phyloP scores from a whole-genome alignment of 108 stramenopile species.

The Cyclotella cryptica region DNA sequence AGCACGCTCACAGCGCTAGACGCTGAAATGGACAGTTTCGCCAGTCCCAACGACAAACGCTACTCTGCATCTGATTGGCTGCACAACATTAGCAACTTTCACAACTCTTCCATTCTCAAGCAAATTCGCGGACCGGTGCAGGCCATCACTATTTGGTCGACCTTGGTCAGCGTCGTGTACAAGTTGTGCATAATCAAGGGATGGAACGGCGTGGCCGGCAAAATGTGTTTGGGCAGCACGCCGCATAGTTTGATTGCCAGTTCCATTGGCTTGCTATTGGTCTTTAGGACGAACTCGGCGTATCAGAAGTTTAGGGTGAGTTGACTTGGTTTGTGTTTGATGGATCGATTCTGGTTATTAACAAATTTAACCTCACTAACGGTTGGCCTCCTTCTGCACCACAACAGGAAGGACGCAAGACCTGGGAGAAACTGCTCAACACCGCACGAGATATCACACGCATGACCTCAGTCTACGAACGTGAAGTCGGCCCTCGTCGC shows the following conservation, averaged over 20 bases:
- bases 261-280: constrained; percentile 77
- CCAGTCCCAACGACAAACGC: constrained; percentile 50
- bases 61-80: constrained; percentile 76
- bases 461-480: constrained; percentile 70
- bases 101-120: constrained; percentile 58
- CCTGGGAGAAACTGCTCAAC: constrained; percentile 83
- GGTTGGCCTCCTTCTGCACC: background rate
- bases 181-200: constrained; percentile 25
- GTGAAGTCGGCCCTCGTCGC: constrained; percentile 62
- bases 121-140: constrained; percentile 60
- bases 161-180: constrained; percentile 48
- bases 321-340: background rate
- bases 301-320: constrained; percentile 72
- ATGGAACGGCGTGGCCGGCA: constrained; percentile 31
- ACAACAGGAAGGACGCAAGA: constrained; percentile 84
- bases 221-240: constrained; percentile 60
- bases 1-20: constrained; percentile 26
- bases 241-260: constrained; percentile 74
- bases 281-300: constrained; percentile 83
- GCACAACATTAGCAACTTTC: constrained; percentile 72
- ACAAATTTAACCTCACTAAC: no score
- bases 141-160: constrained; percentile 53
- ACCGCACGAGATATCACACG: constrained; percentile 77
- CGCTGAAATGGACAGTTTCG: constrained; percentile 43
- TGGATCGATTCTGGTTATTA: no score